Conservation (phyloP, 371 early-diverging fungal species). For the Mucor plumbeus region DNA sequence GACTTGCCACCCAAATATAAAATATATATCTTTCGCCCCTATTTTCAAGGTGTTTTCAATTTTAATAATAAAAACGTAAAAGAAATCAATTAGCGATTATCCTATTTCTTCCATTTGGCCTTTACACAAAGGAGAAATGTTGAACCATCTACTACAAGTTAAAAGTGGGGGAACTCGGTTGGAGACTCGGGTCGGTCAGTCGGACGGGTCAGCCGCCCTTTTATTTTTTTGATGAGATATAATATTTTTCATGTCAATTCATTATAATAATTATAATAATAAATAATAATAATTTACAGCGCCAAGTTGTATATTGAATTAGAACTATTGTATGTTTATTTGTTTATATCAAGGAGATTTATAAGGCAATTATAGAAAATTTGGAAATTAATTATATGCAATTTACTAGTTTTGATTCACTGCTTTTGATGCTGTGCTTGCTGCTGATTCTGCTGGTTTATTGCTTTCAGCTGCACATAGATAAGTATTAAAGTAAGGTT, state of each 20-base stretch:
- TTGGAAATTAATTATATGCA: conserved; percentile 10
- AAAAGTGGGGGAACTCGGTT: conserved; percentile 15
- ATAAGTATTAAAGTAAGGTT: background rate
- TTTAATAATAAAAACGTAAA: background rate
- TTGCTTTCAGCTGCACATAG: conserved; percentile 18
- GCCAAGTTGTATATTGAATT: conserved; percentile 7
- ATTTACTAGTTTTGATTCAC: conserved; percentile 3
- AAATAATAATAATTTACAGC: conserved; percentile 5
- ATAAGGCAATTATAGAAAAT: conserved; percentile 1
- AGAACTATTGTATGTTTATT: background rate
- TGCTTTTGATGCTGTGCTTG: background rate
- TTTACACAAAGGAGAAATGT: conserved; percentile 14
- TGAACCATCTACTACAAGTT: conserved; percentile 12
- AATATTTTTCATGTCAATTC: background rate
- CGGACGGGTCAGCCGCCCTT: conserved; percentile 18
- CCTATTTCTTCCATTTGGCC: conserved; percentile 3
- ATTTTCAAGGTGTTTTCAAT: conserved; percentile 14
- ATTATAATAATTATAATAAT: conserved; percentile 15
- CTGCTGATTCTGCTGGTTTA: conserved; percentile 3
- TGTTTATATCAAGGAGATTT: background rate
- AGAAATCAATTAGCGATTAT: background rate
- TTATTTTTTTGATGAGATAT: background rate
- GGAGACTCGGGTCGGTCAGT: conserved; percentile 24
- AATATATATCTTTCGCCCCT: conserved; percentile 2
- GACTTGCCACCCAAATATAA: conserved; percentile 6